Percentiles rank a stretch among this genome's conserved stretches.
phyloP scores from a whole-genome alignment of 148 eudicot genomes.

The Simmondsia chinensis region DNA sequence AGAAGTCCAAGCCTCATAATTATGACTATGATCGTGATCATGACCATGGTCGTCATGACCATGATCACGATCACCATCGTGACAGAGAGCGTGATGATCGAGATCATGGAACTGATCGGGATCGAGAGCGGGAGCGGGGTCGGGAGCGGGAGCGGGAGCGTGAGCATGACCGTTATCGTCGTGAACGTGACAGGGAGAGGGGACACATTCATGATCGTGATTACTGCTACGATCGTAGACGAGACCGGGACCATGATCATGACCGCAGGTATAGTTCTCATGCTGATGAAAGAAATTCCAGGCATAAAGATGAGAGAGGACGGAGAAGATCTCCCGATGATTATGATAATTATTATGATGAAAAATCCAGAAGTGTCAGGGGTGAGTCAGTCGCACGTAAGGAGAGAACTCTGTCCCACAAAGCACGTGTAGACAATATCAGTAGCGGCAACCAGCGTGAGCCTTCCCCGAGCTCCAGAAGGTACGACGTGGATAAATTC shows the following conservation, averaged over 20 bases:
- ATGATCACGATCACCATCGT: constrained; percentile 1
- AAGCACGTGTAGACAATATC: constrained; percentile 32
- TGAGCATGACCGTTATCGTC: constrained; percentile 27
- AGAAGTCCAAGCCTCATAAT: constrained; percentile 32
- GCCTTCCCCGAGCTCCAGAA: constrained; percentile 56
- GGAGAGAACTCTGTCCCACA: constrained; percentile 53
- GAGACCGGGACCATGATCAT: constrained; percentile 17
- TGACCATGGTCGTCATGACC: constrained; percentile 7
- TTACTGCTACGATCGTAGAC: constrained; percentile 11
- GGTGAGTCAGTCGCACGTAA: constrained; percentile 45
- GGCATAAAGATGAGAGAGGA: constrained; percentile 67
- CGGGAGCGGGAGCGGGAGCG: constrained; percentile 18
- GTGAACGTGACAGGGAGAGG: constrained; percentile 21
- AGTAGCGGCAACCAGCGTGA: constrained; percentile 40
- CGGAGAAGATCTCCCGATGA: constrained; percentile 47
- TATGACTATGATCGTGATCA: constrained; percentile 23
- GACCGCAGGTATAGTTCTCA: constrained; percentile 22
- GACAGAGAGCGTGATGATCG: constrained; percentile 18
- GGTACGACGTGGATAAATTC: constrained; percentile 47
- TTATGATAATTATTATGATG: constrained; percentile 49
- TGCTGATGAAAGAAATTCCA: constrained; percentile 41
- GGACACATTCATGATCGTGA: constrained; percentile 16
- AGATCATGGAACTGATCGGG: constrained; percentile 34
- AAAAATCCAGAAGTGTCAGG: constrained; percentile 39
- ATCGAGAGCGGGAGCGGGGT: constrained; percentile 14